A percentile compares a stretch with the other conserved stretches of the same genome.
Evolutionary conservation across 1,284 basidiomycete species (phyloP).

Genomic region (Xerocomus cyaneibrunnescens): DNA sequence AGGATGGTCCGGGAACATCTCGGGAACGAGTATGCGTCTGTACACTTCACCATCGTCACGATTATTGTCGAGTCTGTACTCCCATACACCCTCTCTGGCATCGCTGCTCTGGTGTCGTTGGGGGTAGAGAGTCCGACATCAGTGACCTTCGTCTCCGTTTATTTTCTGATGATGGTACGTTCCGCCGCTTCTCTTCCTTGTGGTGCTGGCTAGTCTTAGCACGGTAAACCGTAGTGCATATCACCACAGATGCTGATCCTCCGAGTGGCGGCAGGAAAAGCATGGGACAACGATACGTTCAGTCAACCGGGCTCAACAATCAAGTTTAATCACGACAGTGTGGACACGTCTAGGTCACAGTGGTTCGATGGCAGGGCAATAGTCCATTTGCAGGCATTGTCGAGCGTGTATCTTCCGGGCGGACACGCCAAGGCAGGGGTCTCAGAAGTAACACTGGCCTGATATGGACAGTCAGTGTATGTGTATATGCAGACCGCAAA

Average conservation of each 20-base stretch:
- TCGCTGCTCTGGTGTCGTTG: neutral
- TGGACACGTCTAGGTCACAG: neutral
- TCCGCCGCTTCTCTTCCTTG: neutral
- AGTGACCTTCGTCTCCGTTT: neutral
- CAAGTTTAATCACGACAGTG: neutral
- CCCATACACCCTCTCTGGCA: slow-evolving; percentile 1
- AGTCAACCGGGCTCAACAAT: neutral
- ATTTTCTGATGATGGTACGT: slow-evolving; percentile 8
- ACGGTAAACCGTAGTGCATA: slow-evolving; percentile 15
- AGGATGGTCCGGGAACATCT: neutral
- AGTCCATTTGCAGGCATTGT: neutral
- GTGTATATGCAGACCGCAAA: no score
- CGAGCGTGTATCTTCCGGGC: neutral
- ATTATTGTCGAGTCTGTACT: slow-evolving; percentile 4
- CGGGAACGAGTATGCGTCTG: slow-evolving; percentile 1
- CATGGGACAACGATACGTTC: slow-evolving; percentile 4
- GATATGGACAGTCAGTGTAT: neutral
- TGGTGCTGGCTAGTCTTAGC: neutral
- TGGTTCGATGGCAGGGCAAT: no score
- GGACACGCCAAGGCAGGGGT: neutral
- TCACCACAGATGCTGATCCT: slow-evolving; percentile 26
- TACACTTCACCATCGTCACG: neutral
- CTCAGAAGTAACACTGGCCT: neutral
- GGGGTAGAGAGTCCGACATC: neutral
- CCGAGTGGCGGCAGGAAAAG: slow-evolving; percentile 7